Evolutionary conservation across 2,329 filamentous ascomycete species (phyloP).

Genomic region (Fusarium pilosicola): DNA sequence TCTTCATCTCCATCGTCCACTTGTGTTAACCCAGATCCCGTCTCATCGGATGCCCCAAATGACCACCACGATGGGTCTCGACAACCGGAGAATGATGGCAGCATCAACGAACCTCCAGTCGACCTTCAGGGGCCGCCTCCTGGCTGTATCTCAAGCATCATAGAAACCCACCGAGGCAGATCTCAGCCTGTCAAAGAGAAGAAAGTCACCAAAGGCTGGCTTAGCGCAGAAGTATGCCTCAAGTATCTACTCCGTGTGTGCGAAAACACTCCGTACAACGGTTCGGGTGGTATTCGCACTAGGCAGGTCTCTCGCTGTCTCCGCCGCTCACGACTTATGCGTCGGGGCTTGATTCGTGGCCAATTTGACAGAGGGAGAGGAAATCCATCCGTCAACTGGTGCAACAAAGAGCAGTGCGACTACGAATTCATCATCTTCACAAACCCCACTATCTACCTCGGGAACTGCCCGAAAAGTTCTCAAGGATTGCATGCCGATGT

Average conservation of each 20-base stretch:
- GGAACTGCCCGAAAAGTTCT: constrained; percentile 5
- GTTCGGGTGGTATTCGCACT: neutral
- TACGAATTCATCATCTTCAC: constrained; percentile 17
- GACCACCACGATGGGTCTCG: neutral
- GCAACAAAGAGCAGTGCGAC: constrained; percentile 25
- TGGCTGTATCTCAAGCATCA: neutral
- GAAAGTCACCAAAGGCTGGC: neutral
- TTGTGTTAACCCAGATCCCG: too few species aligned
- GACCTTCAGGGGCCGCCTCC: neutral
- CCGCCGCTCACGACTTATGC: constrained; percentile 18
- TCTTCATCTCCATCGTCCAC: neutral
- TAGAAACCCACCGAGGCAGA: neutral
- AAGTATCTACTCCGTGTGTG: neutral
- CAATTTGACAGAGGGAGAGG: constrained; percentile 39
- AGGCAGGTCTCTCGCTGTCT: constrained; percentile 9
- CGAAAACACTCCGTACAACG: neutral
- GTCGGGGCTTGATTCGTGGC: constrained; percentile 22
- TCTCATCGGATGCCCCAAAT: neutral
- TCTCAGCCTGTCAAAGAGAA: neutral
- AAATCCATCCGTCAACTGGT: constrained; percentile 25
- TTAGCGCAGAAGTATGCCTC: neutral
- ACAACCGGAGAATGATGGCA: neutral
- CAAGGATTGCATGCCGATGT: constrained; percentile 9
- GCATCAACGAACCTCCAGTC: neutral
- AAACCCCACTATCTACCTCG: constrained; percentile 8